Conservation (phyloP, 2,329 filamentous ascomycete genomes). For the Lizonia empirigonia region DNA sequence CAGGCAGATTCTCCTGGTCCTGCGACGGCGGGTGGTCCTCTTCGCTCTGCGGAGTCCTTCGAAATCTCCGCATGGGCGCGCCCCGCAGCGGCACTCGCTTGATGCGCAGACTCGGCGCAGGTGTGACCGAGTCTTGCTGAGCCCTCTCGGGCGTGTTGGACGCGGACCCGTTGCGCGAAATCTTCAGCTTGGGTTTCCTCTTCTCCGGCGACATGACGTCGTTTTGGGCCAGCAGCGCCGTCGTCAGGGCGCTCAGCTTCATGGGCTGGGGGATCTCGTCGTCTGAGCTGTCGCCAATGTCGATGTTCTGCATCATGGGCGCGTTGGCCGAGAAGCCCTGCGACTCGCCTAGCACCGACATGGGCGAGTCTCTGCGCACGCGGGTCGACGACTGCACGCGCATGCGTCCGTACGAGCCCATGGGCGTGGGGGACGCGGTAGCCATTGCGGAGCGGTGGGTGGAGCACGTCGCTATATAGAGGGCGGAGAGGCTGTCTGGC, state of each 20-base stretch:
- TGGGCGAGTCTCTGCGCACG: conserved; percentile 53
- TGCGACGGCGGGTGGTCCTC: conserved; percentile 54
- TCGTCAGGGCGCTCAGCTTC: conserved; percentile 91
- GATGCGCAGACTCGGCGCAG: conserved; percentile 49
- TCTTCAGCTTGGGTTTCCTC: conserved; percentile 46
- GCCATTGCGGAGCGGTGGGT: conserved; percentile 40
- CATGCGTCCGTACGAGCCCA: conserved; percentile 49
- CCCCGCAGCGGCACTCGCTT: conserved; percentile 48
- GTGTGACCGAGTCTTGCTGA: conserved; percentile 45
- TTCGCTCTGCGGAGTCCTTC: conserved; percentile 49
- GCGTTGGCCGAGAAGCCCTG: conserved; percentile 54
- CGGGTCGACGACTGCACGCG: conserved; percentile 44
- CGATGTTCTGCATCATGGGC: conserved; percentile 55
- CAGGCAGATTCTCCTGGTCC: conserved; percentile 83
- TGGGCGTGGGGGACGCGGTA: conserved; percentile 48
- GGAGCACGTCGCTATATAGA: conserved; percentile 29
- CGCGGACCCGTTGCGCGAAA: conserved; percentile 43
- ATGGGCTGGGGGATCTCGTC: conserved; percentile 86
- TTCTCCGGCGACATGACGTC: conserved; percentile 48
- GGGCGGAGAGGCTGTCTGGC: conserved; percentile 30
- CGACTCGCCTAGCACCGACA: conserved; percentile 52
- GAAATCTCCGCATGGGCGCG: conserved; percentile 47
- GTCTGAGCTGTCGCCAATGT: conserved; percentile 84
- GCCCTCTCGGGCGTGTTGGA: conserved; percentile 45
- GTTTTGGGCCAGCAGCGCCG: conserved; percentile 71